These are phyloP conservation scores for Phialocephala sp. DNA, from an alignment of 2,329 filamentous ascomycete species.

Conservation along the genomic window DNA sequence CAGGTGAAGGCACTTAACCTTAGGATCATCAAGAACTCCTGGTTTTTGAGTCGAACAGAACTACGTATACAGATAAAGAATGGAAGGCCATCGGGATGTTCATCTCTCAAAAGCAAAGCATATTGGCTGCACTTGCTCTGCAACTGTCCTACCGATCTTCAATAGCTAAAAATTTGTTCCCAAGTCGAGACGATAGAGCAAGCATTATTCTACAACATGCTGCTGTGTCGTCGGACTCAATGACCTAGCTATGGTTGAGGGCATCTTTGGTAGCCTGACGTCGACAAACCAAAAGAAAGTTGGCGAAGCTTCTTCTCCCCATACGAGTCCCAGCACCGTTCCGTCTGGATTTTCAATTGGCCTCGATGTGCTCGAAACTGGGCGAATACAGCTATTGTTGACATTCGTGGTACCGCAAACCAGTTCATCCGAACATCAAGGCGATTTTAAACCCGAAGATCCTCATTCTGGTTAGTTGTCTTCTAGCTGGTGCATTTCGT, in stretches of 20 bases:
- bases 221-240: constrained; percentile 13
- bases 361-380: constrained; percentile 12
- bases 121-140: no score
- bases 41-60: no score
- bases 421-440: constrained; percentile 6
- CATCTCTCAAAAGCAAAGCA: no score
- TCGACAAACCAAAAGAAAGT: background rate
- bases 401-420: background rate
- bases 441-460: constrained; percentile 7
- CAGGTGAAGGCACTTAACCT: no score
- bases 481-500: background rate
- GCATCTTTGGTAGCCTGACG: constrained; percentile 8
- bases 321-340: constrained; percentile 13
- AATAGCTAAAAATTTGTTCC: no score
- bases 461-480: no score
- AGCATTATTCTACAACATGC: no score
- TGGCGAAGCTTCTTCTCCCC: constrained; percentile 5
- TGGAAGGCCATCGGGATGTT: no score
- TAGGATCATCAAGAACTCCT: no score
- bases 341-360: constrained; percentile 15
- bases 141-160: no score
- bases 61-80: no score
- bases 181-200: no score
- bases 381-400: background rate
- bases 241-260: constrained; percentile 3